Evolutionary conservation across 2,329 filamentous ascomycete species (phyloP), one percentile per base, ranked within the genome.

Genomic region (Ophiognomonia clavigignenti-juglandacearum): DNA sequence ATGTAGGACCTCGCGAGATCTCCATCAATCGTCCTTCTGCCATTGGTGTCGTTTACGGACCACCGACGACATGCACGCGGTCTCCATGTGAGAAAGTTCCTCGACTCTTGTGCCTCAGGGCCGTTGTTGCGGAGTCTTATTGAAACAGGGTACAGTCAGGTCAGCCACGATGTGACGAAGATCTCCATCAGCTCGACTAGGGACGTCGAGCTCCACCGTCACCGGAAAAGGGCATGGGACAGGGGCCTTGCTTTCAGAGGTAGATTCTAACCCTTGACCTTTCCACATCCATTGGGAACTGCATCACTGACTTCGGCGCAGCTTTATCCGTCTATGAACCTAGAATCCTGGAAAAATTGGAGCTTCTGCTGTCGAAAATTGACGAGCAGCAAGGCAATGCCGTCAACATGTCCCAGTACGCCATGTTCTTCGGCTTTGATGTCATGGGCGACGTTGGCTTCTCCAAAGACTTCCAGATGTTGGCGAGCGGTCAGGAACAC

Each of bases 401-500:
- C 2, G 19, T 50, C 9, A 32, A 50, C 24, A 37, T 50, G 37
- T 31, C 47, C 1, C 22, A 42, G 29, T 26, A 37, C 24, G 23
- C 22, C 36, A 50, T 46, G 24, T 50, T 50, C 32, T 50, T 34
- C 24, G 43, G 24, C 0, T 50, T 40, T 18, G 47, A 50, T 23
- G 43, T 46, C 22, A 50, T 50, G 47, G 35, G 47, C 9, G 47
- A 50, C 23, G 18, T 50, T 27, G 47, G 42, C 1, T 73, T 73
- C 53, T 69, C 66, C 4, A 59, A 64, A 43, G 57, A 69, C 39
- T 69, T 68, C 53, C 61, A 64, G 26, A 69, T 65, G 57, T 56
- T 70, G 16, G 59, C 65, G 19, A 53, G 55, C 9, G 60, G 59
- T 8, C 53, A 60, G 26, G 46, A 58, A 19, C 62, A 66, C 42